A percentile compares a stretch with the other conserved stretches of the same genome.
phyloP scores from a whole-genome alignment of 148 eudicot species.

The Nepenthes gracilis region DNA sequence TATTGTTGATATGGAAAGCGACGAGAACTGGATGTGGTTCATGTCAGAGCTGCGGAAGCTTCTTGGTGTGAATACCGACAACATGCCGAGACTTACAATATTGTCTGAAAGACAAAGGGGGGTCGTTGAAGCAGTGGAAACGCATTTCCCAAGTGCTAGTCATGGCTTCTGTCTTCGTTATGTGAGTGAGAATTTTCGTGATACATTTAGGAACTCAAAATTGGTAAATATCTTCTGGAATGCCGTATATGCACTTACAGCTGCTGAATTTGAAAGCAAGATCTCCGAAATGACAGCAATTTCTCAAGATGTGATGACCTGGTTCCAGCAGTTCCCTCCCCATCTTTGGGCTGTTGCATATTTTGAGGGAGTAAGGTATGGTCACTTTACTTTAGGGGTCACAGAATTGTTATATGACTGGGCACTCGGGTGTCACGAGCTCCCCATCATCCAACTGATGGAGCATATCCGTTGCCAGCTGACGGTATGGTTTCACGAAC shows the following conservation, averaged over 20 bases:
- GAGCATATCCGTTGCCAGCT: constrained; percentile 75
- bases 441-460: constrained; percentile 92
- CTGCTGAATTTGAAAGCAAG: constrained; percentile 70
- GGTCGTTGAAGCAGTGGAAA: constrained; percentile 75
- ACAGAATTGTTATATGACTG: constrained; percentile 78
- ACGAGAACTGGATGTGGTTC: constrained; percentile 99
- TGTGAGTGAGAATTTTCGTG: constrained; percentile 87
- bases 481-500: constrained; percentile 56
- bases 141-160: constrained; percentile 79
- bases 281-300: constrained; percentile 82
- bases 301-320: constrained; percentile 53
- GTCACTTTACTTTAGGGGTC: constrained; percentile 69
- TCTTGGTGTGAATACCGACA: constrained; percentile 83
- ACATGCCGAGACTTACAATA: constrained; percentile 89
- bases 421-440: constrained; percentile 94
- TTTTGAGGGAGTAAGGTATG: constrained; percentile 91
- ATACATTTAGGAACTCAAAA: constrained; percentile 84
- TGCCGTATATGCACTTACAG: constrained; percentile 87
- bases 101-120: constrained; percentile 84
- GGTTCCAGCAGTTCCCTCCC: constrained; percentile 78
- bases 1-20: constrained; percentile 77
- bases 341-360: constrained; percentile 93
- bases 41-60: constrained; percentile 91
- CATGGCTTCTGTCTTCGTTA: constrained; percentile 87
- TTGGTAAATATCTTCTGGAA: constrained; percentile 95